Evolutionary conservation across 495 filamentous ascomycete species (phyloP).

Genomic region (Trichoderma asperelloides): DNA sequence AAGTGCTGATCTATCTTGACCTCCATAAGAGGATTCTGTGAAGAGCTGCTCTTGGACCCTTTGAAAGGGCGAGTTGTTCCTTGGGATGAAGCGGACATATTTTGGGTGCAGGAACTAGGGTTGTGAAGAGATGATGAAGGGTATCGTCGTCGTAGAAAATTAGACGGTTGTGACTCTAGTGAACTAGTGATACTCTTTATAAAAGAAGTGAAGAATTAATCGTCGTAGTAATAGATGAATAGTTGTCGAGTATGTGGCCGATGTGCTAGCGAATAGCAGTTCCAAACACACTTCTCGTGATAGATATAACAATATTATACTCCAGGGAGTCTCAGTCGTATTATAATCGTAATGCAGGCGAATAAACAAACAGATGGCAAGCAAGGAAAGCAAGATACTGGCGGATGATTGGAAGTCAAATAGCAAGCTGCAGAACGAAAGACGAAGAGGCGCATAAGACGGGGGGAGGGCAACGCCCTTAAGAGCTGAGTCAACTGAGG

Average conservation of each 20-base stretch:
- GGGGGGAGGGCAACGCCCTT: background rate
- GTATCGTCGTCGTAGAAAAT: background rate
- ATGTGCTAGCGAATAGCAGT: background rate
- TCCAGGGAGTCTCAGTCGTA: background rate
- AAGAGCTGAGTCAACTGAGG: background rate
- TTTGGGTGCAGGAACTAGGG: background rate
- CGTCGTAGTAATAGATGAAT: background rate
- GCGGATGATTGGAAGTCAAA: background rate
- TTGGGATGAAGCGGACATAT: background rate
- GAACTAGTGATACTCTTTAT: too few relatives aligned
- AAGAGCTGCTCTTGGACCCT: background rate
- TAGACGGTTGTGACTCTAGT: background rate
- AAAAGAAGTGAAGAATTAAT: background rate
- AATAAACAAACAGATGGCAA: background rate
- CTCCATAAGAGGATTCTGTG: conserved; percentile 26
- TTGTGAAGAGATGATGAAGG: background rate
- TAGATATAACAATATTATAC: background rate
- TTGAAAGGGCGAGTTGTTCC: conserved; percentile 4
- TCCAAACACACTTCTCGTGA: background rate
- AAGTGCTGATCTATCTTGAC: conserved; percentile 40
- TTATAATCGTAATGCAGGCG: background rate
- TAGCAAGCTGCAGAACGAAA: background rate
- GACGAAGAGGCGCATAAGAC: background rate
- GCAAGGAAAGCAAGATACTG: background rate
- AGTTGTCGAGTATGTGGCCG: too few relatives aligned